Evolutionary conservation across 148 eudicot species (phyloP).

Genomic region (Fagopyrum homotropicum): DNA sequence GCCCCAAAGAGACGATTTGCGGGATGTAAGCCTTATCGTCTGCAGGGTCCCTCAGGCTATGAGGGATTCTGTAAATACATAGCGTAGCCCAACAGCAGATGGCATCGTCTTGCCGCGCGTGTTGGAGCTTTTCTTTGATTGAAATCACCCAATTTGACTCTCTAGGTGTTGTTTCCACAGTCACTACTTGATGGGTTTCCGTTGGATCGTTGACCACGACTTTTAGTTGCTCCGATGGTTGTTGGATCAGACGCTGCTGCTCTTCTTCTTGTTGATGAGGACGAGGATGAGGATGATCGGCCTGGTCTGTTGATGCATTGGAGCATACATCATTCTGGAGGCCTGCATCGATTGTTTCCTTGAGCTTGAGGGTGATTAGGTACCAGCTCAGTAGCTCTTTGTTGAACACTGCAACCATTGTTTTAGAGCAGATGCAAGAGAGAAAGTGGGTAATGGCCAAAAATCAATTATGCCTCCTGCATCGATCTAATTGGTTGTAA

Average conservation of each 20-base stretch:
- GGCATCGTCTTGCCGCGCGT: slow-evolving; percentile 45
- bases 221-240: not conserved
- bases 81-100: slow-evolving; percentile 55
- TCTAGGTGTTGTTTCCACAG: slow-evolving; percentile 15
- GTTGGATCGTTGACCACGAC: not conserved
- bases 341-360: slow-evolving; percentile 57
- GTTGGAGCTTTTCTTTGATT: slow-evolving; percentile 52
- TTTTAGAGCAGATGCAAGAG: too few species aligned
- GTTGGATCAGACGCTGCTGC: not conserved
- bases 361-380: slow-evolving; percentile 78
- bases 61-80: slow-evolving; percentile 67
- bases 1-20: slow-evolving; percentile 75
- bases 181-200: not conserved
- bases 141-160: slow-evolving; percentile 63
- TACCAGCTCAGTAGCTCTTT: slow-evolving; percentile 93
- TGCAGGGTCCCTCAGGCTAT: slow-evolving; percentile 40
- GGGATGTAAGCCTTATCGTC: slow-evolving; percentile 66
- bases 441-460: too few species aligned
- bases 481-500: too few species aligned
- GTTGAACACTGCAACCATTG: slow-evolving; percentile 96
- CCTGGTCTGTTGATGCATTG: slow-evolving; percentile 18
- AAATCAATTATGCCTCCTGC: too few species aligned
- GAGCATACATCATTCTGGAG: slow-evolving; percentile 32
- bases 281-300: slow-evolving; percentile 20
- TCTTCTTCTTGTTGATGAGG: not conserved